Evolutionary conservation across 2,329 filamentous ascomycete species (phyloP).

Genomic region (Colletotrichum liaoningense): DNA sequence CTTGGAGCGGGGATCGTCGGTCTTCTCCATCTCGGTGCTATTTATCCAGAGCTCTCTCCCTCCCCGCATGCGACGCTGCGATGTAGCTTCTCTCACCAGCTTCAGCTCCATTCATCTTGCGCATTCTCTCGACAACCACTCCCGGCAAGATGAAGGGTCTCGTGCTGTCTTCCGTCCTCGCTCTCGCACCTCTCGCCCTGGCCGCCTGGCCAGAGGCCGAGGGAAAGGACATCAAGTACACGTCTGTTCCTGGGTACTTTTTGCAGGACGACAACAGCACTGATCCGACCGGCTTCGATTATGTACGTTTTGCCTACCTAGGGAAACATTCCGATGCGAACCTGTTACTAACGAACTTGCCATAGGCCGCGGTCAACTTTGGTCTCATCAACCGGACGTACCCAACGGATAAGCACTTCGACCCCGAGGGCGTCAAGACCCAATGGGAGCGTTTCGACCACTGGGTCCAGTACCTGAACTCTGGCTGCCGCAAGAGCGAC

Average conservation of each 20-base stretch:
- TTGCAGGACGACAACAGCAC: slow-evolving; percentile 71
- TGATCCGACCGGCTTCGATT: slow-evolving; percentile 69
- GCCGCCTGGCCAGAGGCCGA: slow-evolving; percentile 47
- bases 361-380: slow-evolving; percentile 69
- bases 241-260: slow-evolving; percentile 71
- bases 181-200: slow-evolving; percentile 43
- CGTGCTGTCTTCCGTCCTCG: slow-evolving; percentile 43
- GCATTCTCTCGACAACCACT: neutral
- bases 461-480: slow-evolving; percentile 68
- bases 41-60: slow-evolving; percentile 28
- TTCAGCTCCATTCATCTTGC: neutral
- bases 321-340: neutral
- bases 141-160: slow-evolving; percentile 48
- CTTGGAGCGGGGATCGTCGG: slow-evolving; percentile 10
- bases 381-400: slow-evolving; percentile 74
- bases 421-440: slow-evolving; percentile 55
- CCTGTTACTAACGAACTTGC: slow-evolving; percentile 19
- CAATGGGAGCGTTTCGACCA: slow-evolving; percentile 74
- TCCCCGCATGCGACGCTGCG: slow-evolving; percentile 21
- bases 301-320: slow-evolving; percentile 63
- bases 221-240: slow-evolving; percentile 65
- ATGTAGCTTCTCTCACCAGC: too few species aligned
- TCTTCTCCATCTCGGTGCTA: slow-evolving; percentile 12
- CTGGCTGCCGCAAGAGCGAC: slow-evolving; percentile 46
- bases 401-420: slow-evolving; percentile 60